Evolutionary conservation across 352 stramenopile genomes (phyloP).

Genomic region (Saprolegnia diclina): DNA sequence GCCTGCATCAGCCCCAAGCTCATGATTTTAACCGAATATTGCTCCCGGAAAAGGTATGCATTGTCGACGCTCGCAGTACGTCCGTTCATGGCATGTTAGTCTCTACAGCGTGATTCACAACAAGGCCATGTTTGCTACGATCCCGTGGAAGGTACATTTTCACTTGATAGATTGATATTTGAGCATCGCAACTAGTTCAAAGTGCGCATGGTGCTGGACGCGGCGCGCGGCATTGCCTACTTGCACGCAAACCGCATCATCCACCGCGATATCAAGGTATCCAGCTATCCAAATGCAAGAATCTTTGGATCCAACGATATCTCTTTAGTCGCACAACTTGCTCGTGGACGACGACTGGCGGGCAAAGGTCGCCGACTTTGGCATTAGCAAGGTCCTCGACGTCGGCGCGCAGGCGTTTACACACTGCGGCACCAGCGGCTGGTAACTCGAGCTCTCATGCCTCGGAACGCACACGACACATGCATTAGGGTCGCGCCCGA

Average conservation of each 20-base stretch:
- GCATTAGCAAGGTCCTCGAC: constrained; percentile 85
- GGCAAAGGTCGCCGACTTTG: constrained; percentile 85
- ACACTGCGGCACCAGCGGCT: constrained; percentile 82
- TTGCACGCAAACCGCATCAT: constrained; percentile 84
- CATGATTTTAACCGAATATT: constrained; percentile 88
- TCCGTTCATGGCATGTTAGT: constrained; percentile 33
- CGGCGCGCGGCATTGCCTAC: constrained; percentile 82
- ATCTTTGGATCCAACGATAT: constrained; percentile 8
- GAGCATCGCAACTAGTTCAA: constrained; percentile 53
- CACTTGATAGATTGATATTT: not conserved
- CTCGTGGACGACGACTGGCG: constrained; percentile 86
- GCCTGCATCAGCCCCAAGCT: constrained; percentile 84
- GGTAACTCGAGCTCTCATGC: too few species aligned
- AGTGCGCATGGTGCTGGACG: constrained; percentile 86
- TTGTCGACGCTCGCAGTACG: not conserved
- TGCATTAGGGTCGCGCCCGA: constrained; percentile 86
- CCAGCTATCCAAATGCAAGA: not conserved
- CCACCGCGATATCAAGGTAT: constrained; percentile 86
- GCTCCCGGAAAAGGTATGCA: constrained; percentile 75
- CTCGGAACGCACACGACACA: too few species aligned
- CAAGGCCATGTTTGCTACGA: constrained; percentile 77
- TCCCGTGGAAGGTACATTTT: constrained; percentile 77
- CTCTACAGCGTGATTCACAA: constrained; percentile 86
- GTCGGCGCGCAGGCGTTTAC: constrained; percentile 75
- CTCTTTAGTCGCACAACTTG: constrained; percentile 78